phyloP scores from a whole-genome alignment of 495 filamentous ascomycete genomes.

The Parmelia sp. region DNA sequence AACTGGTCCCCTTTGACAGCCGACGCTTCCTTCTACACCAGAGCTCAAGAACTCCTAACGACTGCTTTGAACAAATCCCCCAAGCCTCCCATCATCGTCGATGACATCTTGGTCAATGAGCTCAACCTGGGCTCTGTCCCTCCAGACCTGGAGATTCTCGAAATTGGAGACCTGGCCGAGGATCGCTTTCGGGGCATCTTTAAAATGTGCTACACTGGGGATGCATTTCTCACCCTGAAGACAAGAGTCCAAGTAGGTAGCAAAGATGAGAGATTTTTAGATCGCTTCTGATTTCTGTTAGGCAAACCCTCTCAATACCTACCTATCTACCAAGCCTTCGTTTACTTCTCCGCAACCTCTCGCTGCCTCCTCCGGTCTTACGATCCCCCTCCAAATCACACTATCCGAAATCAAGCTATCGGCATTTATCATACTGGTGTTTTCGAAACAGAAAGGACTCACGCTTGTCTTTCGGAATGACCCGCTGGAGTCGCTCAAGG shows the following conservation, averaged over 20 bases:
- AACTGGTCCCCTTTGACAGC: constrained; percentile 99
- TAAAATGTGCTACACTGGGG: constrained; percentile 95
- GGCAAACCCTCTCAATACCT: constrained; percentile 96
- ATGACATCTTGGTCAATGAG: constrained; percentile 97
- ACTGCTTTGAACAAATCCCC: constrained; percentile 95
- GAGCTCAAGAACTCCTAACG: constrained; percentile 89
- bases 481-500: constrained; percentile 93
- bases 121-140: constrained; percentile 90
- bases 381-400: constrained; percentile 93
- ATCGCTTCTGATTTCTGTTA: constrained; percentile 25
- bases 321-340: constrained; percentile 78
- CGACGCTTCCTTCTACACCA: constrained; percentile 80
- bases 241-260: constrained; percentile 79
- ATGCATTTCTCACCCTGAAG: constrained; percentile 88
- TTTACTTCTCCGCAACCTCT: constrained; percentile 90
- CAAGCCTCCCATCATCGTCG: constrained; percentile 97
- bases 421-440: constrained; percentile 94
- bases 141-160: constrained; percentile 89
- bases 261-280: not conserved
- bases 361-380: constrained; percentile 87
- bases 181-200: constrained; percentile 97
- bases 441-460: constrained; percentile 92
- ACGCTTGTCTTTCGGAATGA: constrained; percentile 97
- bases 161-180: constrained; percentile 94
- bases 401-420: constrained; percentile 95